A percentile compares a stretch with the other conserved stretches of the same genome.
phyloP scores from a whole-genome alignment of 768 basidiomycete species.

The Udeniomyces megalosporus region DNA sequence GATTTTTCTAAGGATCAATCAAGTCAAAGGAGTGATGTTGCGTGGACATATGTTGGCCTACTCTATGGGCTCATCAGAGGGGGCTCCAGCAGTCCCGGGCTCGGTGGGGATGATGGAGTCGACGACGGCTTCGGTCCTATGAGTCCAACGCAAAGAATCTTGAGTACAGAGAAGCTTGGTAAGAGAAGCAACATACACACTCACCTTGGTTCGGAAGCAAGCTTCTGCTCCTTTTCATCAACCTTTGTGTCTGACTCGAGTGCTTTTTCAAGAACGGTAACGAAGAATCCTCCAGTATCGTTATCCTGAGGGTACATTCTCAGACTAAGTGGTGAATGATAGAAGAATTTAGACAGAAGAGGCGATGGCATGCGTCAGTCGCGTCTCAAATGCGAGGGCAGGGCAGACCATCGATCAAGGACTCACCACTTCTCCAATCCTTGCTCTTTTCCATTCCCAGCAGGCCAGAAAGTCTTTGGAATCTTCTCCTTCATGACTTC shows the following conservation, averaged over 20 bases:
- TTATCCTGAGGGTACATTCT: constrained; percentile 89
- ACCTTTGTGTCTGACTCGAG: not conserved
- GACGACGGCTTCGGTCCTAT: constrained; percentile 9
- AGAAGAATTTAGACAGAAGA: not conserved
- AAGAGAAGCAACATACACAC: not conserved
- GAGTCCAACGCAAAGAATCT: not conserved
- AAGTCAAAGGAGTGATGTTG: no score
- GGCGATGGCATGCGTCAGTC: not conserved
- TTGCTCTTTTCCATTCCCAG: constrained; percentile 43
- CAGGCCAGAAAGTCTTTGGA: constrained; percentile 56
- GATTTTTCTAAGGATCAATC: no score
- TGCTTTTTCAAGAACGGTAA: constrained; percentile 54
- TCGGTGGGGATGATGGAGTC: constrained; percentile 4
- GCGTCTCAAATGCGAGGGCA: not conserved
- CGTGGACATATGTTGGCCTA: not conserved
- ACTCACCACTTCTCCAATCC: constrained; percentile 58
- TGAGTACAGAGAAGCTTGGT: not conserved
- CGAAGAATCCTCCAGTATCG: constrained; percentile 93
- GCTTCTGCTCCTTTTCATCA: not conserved
- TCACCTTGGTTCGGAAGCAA: not conserved
- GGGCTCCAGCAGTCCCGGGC: constrained; percentile 12
- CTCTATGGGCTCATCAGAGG: constrained; percentile 10
- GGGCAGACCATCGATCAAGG: not conserved
- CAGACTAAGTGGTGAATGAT: constrained; percentile 37
- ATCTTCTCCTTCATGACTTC: constrained; percentile 45